Evolutionary conservation across 2,329 filamentous ascomycete species (phyloP), one percentile per base, ranked within the genome.

Genomic region (Fonsecaea erecta): DNA sequence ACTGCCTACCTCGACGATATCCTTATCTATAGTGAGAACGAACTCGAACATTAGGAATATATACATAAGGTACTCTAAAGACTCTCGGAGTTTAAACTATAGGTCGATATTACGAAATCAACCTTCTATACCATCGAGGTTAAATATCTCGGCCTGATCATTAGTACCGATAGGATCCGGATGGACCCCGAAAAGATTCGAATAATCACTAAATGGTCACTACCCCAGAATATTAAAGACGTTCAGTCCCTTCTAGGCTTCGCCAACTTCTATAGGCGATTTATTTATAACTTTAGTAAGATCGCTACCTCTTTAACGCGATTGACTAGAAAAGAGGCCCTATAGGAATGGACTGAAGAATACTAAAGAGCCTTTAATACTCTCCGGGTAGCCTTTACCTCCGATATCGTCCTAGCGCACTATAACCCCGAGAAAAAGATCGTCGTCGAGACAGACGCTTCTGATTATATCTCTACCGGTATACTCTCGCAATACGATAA

Each of bases 1-100:
- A 52, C 70, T 1, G 56, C 57, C 8, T 72, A 72, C 46, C 30
- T 72, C 12, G 52, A 72, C 43, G 43, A 72, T 65, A 69, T 71
- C 14, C 43, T 71, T 8, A 68, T 72, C 16, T 72, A 53, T 30
- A 53, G 51, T 24, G 51, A 26, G 3, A 53, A 11, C 32, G n/a
- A n/a, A n/a, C 8, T 26, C 14, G 11, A 53, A 14, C 12, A 53
- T 6, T 53, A 53, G 6, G n/a, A n/a, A 53, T 14, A 53, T 53
- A n/a, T 53, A 7, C 11, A 30, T 12, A 18, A 53, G 21, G 21
- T 53, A 8, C 5, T 53, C 2, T 6, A 26, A 24, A 9, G 51
- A 3, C 26, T 53, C 8, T 5, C 6, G 7, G n/a, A 53, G 26
- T 4, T 3, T 18, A 18, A 14, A 6, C 51, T 53, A 3, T 26